Evolutionary conservation across 208 protist genomes (phyloP), one percentile per base, ranked within the genome.

Genomic region (Leishmania major): DNA sequence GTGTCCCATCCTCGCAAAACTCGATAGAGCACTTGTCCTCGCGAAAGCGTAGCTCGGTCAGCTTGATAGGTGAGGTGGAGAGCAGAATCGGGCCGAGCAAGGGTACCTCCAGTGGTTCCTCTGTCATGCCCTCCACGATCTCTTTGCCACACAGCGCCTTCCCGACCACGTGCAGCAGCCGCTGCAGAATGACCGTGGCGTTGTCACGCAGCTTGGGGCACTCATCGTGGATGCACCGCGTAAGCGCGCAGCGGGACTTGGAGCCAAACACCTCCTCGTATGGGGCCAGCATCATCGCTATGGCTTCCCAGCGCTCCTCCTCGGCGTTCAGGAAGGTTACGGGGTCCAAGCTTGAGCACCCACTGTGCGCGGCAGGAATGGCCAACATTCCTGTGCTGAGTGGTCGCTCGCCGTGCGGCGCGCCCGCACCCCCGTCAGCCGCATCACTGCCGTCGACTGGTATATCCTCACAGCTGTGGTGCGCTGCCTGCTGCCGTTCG

Each of bases 241-340:
- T 81, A 0, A 96, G 62, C 66, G 90, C 67, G 69, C 89, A 94
- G 17, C 81, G 81, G 25, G 75, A 79, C 55, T 84, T 79, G 64
- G 49, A n/a, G 77, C 86, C 77, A 74, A 94, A 96, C 40, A 96
- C 77, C 28, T 81, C 66, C 45, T 82, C 73, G 86, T 91, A 95
- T 8, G 82, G 78, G 22, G 49, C 66, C 57, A 95, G 84, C 72
- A 83, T 64, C 25, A 69, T 66, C 57, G 90, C 81, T 47, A 87
- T 80, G n/a, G 64, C 10, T 35, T 84, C 77, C 82, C 82, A 90
- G 25, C 88, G 88, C 35, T 84, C 76, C 53, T 90, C 84, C 78
- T 91, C 86, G 13, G 35, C n/a, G 66, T 84, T 82, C 8, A 91
- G 77, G 82, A 90, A 96, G 47, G 81, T 75, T 17, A 87, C 55